Base-by-base conservation (phyloP, 352 stramenopile species). In the Phytophthora megakarya region DNA sequence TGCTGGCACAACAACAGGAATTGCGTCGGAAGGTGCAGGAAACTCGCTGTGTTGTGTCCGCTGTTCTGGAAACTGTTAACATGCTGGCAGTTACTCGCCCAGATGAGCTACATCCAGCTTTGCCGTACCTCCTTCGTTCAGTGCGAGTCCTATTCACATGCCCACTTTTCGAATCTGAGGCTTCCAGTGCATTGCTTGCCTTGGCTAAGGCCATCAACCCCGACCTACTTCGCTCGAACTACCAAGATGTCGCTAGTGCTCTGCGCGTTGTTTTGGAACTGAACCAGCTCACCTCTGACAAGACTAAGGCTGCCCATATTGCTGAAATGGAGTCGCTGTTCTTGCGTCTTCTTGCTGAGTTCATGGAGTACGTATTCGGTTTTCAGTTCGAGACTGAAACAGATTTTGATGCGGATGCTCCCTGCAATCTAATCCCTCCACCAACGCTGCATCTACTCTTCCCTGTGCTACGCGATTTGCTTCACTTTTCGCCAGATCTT, bases 301-400 rank as follows among this genome's bases (percentile, higher is more conserved):
- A 79, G 42, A 68, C 72, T 21, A 82, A 83, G 61, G 51, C 64
- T 18, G 59, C 71, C 12, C 45, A 61, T 28, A 53, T 94, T 8
- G 49, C 58, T 13, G 57, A 75, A 25, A 78, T 81, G 63, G 55
- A 80, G 33, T 61, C 73, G 13, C 45, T 93, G 7, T 89, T 94
- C 43, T 68, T 80, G 35, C 86, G 83, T 44, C 67, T 82, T 35
- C 67, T 93, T 37, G 73, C 71, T 9, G 60, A 77, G 5, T 59
- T 93, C 3, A 90, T 93, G 81, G 80, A 92, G 38, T 75, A 83
- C 45, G 84, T 90, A 11, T 95, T 96, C 49, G 88, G 84, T 15
- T 93, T 90, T 55, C 83, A 91, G 61, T 90, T 93, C 18, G 81
- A 90, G 50, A 88, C 71, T 19, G 88, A 96, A 37, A 62, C 72